Conservation (phyloP, 257 asterid genomes). For the Plantago elongata region DNA sequence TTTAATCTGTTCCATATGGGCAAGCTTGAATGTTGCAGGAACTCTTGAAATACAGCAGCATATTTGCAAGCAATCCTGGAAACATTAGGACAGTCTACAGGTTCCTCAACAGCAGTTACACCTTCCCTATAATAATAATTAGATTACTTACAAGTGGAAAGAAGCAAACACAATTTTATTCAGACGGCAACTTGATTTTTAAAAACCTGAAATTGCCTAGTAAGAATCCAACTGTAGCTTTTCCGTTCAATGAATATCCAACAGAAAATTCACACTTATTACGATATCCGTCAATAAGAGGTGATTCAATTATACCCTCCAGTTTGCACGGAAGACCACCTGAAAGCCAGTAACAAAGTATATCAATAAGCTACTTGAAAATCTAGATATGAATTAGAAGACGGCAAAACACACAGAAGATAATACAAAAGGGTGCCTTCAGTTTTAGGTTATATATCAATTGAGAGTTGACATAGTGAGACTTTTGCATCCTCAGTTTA, state of each 20-base stretch:
- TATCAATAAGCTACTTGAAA: constrained; percentile 12
- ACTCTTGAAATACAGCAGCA: constrained; percentile 78
- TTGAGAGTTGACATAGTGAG: neutral
- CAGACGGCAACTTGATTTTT: constrained; percentile 9
- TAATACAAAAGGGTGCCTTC: constrained; percentile 3
- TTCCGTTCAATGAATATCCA: constrained; percentile 83
- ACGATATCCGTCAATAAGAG: constrained; percentile 77
- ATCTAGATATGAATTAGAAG: neutral
- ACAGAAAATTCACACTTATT: constrained; percentile 98
- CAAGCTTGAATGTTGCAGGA: constrained; percentile 55
- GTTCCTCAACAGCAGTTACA: constrained; percentile 95
- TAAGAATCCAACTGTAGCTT: constrained; percentile 77
- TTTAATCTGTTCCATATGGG: constrained; percentile 94
- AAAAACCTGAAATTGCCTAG: constrained; percentile 94
- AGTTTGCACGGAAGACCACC: constrained; percentile 96
- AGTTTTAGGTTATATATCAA: neutral
- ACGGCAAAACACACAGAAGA: neutral
- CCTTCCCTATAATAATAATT: constrained; percentile 67
- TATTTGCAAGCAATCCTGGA: constrained; percentile 68
- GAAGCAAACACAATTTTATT: constrained; percentile 5
- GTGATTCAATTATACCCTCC: constrained; percentile 82
- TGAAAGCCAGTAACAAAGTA: constrained; percentile 31
- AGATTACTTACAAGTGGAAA: constrained; percentile 15
- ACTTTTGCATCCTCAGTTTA: constrained; percentile 10
- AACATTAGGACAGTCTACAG: constrained; percentile 81